These are phyloP conservation scores for Epichloe elymi DNA, from an alignment of 2,329 filamentous ascomycete species.

Conservation along the genomic window DNA sequence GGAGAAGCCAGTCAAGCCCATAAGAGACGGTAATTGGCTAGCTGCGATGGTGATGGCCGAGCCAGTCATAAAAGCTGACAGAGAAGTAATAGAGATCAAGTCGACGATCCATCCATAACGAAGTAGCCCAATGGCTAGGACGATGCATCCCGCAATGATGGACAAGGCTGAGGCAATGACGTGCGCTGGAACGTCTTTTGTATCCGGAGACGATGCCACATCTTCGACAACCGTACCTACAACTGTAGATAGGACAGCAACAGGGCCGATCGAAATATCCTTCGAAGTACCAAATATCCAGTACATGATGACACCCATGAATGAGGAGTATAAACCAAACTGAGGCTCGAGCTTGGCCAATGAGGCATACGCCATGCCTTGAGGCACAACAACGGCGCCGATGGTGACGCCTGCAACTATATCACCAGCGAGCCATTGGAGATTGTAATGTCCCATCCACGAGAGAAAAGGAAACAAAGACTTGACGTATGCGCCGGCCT, in stretches of 20 bases:
- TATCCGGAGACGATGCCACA: slow-evolving; percentile 31
- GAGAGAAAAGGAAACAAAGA: slow-evolving; percentile 74
- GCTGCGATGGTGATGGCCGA: slow-evolving; percentile 79
- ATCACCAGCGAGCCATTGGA: slow-evolving; percentile 80
- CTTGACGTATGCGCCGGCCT: slow-evolving; percentile 47
- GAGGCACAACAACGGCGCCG: slow-evolving; percentile 69
- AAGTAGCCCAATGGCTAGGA: slow-evolving; percentile 64
- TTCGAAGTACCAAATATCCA: slow-evolving; percentile 98
- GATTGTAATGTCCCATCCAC: slow-evolving; percentile 87
- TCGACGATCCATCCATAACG: slow-evolving; percentile 85
- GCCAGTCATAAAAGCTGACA: slow-evolving; percentile 94
- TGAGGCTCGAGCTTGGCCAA: slow-evolving; percentile 69
- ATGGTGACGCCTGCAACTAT: slow-evolving; percentile 60
- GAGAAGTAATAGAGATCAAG: slow-evolving; percentile 77
- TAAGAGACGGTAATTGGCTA: slow-evolving; percentile 69
- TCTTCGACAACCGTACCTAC: slow-evolving; percentile 68
- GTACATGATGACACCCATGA: slow-evolving; percentile 89
- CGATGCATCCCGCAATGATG: slow-evolving; percentile 63
- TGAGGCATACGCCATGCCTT: slow-evolving; percentile 89
- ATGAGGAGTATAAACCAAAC: slow-evolving; percentile 76
- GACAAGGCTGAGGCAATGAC: slow-evolving; percentile 68
- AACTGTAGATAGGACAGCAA: slow-evolving; percentile 89
- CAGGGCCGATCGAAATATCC: slow-evolving; percentile 94
- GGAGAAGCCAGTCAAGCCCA: slow-evolving; percentile 65
- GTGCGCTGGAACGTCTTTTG: slow-evolving; percentile 46